Percentiles rank a stretch among this genome's conserved stretches.
phyloP scores from a whole-genome alignment of 2,329 filamentous ascomycete genomes.

The Pestalotiopsis sp. region DNA sequence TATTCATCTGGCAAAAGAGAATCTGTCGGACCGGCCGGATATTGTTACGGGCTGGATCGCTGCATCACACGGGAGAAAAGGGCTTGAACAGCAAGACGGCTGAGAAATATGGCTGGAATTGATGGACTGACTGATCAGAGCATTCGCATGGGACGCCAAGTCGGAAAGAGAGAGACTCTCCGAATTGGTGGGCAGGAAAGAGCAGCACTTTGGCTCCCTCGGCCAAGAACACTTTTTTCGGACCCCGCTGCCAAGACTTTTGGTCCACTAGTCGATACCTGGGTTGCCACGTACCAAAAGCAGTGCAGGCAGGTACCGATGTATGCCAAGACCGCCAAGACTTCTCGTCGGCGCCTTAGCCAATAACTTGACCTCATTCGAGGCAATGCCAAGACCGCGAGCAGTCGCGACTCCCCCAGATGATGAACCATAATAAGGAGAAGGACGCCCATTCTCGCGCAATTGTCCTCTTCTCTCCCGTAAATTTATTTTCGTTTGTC shows the following conservation, averaged over 20 bases:
- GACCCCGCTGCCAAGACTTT: background rate
- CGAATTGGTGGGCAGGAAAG: background rate
- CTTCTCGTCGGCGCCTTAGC: background rate
- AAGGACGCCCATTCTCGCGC: background rate
- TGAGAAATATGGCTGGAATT: background rate
- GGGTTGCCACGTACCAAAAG: background rate
- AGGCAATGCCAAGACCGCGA: background rate
- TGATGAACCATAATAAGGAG: constrained; percentile 11
- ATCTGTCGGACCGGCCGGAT: no score
- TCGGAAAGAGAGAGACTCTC: background rate
- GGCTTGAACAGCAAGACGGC: background rate
- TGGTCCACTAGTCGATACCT: background rate
- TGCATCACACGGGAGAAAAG: background rate
- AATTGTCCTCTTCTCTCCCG: background rate
- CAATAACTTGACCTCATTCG: background rate
- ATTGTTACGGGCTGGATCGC: no score
- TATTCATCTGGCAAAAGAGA: no score
- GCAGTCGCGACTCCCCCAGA: background rate
- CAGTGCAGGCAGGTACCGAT: background rate
- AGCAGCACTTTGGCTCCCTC: background rate
- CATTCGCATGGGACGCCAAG: background rate
- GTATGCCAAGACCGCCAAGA: background rate
- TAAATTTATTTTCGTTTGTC: background rate
- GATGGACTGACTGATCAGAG: background rate
- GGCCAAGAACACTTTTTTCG: background rate